Percentiles rank a stretch among this genome's conserved stretches.
Conservation (phyloP, 2,329 filamentous ascomycete species). For the Colletotrichum spinosum region DNA sequence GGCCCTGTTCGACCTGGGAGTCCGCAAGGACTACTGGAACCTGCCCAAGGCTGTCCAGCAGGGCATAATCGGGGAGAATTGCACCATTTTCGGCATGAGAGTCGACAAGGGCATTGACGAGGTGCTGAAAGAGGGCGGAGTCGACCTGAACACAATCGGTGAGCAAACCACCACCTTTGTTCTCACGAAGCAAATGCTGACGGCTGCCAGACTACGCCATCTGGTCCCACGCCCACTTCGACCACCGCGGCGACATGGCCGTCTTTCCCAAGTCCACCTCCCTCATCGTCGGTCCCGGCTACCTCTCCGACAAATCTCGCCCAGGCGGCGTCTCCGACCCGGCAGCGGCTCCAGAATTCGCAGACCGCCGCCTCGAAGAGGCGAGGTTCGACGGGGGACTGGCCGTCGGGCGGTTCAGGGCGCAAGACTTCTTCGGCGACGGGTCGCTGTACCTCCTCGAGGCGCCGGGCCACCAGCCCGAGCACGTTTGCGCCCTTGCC, state of each 20-base stretch:
- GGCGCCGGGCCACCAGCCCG: slow-evolving; percentile 40
- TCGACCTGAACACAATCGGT: slow-evolving; percentile 30
- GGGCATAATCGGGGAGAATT: slow-evolving; percentile 19
- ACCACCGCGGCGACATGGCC: slow-evolving; percentile 44
- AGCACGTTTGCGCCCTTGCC: slow-evolving; percentile 40
- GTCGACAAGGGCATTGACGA: slow-evolving; percentile 37
- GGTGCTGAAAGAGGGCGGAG: slow-evolving; percentile 29
- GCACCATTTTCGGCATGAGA: slow-evolving; percentile 29
- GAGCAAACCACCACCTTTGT: not conserved
- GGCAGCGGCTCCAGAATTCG: slow-evolving; percentile 32
- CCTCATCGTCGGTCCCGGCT: slow-evolving; percentile 42
- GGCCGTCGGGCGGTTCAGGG: slow-evolving; percentile 49
- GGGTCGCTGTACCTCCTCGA: slow-evolving; percentile 56
- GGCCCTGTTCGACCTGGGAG: slow-evolving; percentile 36
- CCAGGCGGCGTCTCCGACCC: slow-evolving; percentile 22
- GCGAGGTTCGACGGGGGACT: slow-evolving; percentile 37
- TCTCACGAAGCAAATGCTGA: not conserved
- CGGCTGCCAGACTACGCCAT: slow-evolving; percentile 39
- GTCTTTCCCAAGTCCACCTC: slow-evolving; percentile 41
- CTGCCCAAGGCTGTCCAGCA: slow-evolving; percentile 3
- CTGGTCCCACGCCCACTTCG: slow-evolving; percentile 46
- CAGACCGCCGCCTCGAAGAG: slow-evolving; percentile 36
- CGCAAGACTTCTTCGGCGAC: slow-evolving; percentile 55
- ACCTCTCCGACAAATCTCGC: slow-evolving; percentile 21
- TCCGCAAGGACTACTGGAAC: slow-evolving; percentile 39